Evolutionary conservation across 2,329 filamentous ascomycete genomes (phyloP).

Genomic region (Fusarium nurragi): DNA sequence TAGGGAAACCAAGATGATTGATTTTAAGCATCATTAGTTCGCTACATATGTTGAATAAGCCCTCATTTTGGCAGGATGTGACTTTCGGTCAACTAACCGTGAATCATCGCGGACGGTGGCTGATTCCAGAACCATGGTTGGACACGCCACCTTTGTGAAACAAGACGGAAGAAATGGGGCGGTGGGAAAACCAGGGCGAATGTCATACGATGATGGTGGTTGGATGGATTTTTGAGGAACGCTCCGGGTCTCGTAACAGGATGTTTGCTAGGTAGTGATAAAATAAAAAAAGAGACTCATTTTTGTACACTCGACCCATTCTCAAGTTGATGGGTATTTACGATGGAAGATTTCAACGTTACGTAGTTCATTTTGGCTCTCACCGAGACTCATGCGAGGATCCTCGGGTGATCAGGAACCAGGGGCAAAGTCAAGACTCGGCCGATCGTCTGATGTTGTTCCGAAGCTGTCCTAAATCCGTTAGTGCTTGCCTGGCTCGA

Average conservation of each 20-base stretch:
- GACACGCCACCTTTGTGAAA: constrained; percentile 25
- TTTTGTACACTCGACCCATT: neutral
- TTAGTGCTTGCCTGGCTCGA: neutral
- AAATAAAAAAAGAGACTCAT: neutral
- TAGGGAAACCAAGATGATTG: constrained; percentile 7
- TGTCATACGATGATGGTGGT: constrained; percentile 18
- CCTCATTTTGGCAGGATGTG: constrained; percentile 1
- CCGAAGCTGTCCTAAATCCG: constrained; percentile 9
- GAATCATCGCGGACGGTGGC: neutral
- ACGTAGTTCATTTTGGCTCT: neutral
- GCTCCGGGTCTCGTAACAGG: neutral
- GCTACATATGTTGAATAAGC: neutral
- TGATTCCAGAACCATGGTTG: constrained; percentile 11
- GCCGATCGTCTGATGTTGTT: constrained; percentile 28
- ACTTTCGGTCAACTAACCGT: neutral
- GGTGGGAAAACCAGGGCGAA: neutral
- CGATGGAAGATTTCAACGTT: neutral
- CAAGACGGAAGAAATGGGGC: neutral
- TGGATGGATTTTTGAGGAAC: constrained; percentile 10
- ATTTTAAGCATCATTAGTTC: neutral
- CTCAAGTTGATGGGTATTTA: no score
- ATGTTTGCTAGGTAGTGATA: neutral
- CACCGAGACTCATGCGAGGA: neutral
- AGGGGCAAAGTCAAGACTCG: neutral
- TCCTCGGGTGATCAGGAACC: constrained; percentile 7